Evolutionary conservation across 2,329 filamentous ascomycete genomes (phyloP), one percentile per base, ranked within the genome.

Genomic region (Mycosphaerella sp.): DNA sequence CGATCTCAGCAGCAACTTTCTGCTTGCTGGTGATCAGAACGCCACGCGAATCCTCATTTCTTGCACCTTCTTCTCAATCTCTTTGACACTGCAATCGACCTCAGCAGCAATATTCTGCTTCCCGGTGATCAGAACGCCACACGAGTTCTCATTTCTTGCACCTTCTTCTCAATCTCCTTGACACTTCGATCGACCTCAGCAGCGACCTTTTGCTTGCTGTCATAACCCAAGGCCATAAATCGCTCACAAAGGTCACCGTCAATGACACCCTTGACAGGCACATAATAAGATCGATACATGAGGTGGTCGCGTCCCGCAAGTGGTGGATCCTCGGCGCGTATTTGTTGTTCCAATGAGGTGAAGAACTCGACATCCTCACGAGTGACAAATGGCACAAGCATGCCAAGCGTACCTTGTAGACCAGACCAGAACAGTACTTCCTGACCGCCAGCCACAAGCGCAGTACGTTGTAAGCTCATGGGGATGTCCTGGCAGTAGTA

Each of bases 321-420:
- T 6, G 91, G 91, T 32, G 90, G 79, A 64, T 95, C 90, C 65
- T 95, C 89, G 10, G 80, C 82, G 42, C 91, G 81, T 67, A 99
- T 78, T 65, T 95, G 87, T 65, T 86, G 84, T 72, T 98, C 93
- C 18, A 98, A 77, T 55, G 82, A 89, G 69, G 96, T 90, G 80
- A 98, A 98, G 73, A 98, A 97, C 69, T 97, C 93, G 44, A 94
- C 87, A 63, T 97, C 91, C 66, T 97, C 90, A 34, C 94, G 86
- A 56, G 84, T 86, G 41, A 89, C 76, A 66, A 99, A 97, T 0
- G 94, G 93, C 41, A 98, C 86, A 42, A 98, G 78, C 47, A 95
- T 88, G 43, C 91, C 93, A 35, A 99, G 81, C 0, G 93, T 97
- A 43, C 93, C 94, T 71, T 96, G 91, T 14, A 98, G 76, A 16